Conservation (phyloP, 1,139 yeast genomes). For the Geotrichum cucujoidarum region DNA sequence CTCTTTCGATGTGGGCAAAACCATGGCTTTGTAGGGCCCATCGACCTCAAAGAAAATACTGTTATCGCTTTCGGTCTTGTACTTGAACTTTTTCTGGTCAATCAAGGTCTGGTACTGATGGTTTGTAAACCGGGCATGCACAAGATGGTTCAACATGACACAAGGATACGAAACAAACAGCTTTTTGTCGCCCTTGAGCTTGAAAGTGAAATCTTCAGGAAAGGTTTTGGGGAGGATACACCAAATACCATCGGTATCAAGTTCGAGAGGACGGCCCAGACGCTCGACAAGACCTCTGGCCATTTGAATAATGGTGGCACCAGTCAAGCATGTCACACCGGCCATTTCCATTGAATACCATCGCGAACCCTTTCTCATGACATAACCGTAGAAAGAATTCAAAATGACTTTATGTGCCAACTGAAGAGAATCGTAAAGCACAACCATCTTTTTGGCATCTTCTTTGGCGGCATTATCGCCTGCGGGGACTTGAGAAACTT, state of each 20-base stretch:
- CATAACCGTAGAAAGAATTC: constrained; percentile 96
- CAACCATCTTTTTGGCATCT: constrained; percentile 91
- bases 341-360: constrained; percentile 99
- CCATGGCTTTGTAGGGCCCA: constrained; percentile 98
- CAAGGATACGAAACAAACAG: constrained; percentile 86
- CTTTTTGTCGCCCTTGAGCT: constrained; percentile 71
- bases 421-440: constrained; percentile 89
- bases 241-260: constrained; percentile 99
- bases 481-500: constrained; percentile 52
- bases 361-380: constrained; percentile 97
- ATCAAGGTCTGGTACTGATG: constrained; percentile 87
- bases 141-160: constrained; percentile 90
- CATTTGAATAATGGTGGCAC: constrained; percentile 97
- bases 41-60: constrained; percentile 97
- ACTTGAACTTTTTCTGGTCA: constrained; percentile 62
- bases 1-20: constrained; percentile 93
- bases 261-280: constrained; percentile 88
- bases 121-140: constrained; percentile 85
- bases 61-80: constrained; percentile 79
- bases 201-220: constrained; percentile 80
- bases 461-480: constrained; percentile 58
- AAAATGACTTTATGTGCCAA: constrained; percentile 95
- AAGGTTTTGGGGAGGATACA: constrained; percentile 90
- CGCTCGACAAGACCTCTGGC: constrained; percentile 92
- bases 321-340: constrained; percentile 96